Percentiles rank a stretch among this genome's conserved stretches.
These are phyloP conservation scores for Melastoma malabathricum DNA, from an alignment of 345 rosid species.

Conservation along the genomic window DNA sequence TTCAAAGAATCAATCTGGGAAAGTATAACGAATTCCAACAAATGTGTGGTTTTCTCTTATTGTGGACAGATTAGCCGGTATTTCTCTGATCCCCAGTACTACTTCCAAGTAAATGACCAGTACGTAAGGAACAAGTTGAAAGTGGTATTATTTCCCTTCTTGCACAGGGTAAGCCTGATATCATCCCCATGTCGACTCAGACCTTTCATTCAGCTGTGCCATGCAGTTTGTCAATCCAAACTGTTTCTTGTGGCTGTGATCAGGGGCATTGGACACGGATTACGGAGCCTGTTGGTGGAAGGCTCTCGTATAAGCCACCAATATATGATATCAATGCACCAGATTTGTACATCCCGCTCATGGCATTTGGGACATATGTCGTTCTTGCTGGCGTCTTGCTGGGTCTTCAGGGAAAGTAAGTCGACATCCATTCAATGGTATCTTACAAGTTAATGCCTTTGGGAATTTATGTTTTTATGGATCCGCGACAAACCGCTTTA, in stretches of 20 bases:
- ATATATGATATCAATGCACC: constrained; percentile 67
- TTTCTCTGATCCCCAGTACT: constrained; percentile 93
- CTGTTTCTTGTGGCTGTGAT: constrained; percentile 1
- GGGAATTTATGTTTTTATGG: too few species aligned
- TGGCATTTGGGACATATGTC: constrained; percentile 57
- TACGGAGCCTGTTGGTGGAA: constrained; percentile 56
- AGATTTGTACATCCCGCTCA: constrained; percentile 58
- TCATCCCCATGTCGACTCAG: too few species aligned
- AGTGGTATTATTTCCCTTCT: constrained; percentile 78
- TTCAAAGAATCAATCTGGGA: neutral
- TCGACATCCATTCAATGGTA: neutral
- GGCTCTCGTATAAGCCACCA: constrained; percentile 55
- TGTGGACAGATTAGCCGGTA: constrained; percentile 64
- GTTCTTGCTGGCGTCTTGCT: constrained; percentile 59
- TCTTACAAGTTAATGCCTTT: too few species aligned
- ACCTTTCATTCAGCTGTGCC: too few species aligned
- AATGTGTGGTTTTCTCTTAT: neutral
- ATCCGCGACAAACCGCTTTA: too few species aligned
- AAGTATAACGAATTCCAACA: neutral
- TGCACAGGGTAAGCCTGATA: constrained; percentile 59
- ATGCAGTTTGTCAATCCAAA: too few species aligned
- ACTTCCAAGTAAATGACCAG: constrained; percentile 93
- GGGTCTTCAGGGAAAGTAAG: constrained; percentile 52
- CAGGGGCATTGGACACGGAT: constrained; percentile 69
- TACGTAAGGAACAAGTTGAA: constrained; percentile 96